phyloP scores from a whole-genome alignment of 371 early-diverging fungal genomes.

The Rozella allomycis region DNA sequence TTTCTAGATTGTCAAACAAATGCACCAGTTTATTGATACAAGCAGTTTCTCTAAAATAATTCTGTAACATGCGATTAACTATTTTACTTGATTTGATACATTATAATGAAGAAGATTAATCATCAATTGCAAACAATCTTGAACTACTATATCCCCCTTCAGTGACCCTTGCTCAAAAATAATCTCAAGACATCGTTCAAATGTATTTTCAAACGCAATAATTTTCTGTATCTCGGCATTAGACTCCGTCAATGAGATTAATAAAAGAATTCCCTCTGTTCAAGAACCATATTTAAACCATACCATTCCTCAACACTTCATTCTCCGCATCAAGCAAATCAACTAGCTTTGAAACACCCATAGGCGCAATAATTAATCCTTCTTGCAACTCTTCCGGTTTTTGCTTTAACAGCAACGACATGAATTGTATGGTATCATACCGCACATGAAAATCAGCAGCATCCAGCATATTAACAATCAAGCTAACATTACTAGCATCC shows the following conservation, averaged over 20 bases:
- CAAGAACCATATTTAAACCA: not conserved
- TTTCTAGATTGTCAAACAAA: too few relatives aligned
- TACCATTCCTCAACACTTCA: constrained; percentile 85
- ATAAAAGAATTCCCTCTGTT: constrained; percentile 61
- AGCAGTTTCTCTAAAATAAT: constrained; percentile 1
- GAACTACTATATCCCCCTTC: constrained; percentile 80
- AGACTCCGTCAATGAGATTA: constrained; percentile 62
- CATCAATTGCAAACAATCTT: constrained; percentile 78
- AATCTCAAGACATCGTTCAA: constrained; percentile 63
- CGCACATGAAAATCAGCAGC: constrained; percentile 81
- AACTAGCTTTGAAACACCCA: constrained; percentile 65
- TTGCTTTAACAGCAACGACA: constrained; percentile 45
- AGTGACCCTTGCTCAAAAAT: constrained; percentile 77
- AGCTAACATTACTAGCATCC: constrained; percentile 48
- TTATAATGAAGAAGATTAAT: constrained; percentile 77
- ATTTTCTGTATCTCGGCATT: constrained; percentile 93
- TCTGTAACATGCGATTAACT: not conserved
- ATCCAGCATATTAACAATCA: constrained; percentile 59
- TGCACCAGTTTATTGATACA: not conserved
- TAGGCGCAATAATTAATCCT: constrained; percentile 60
- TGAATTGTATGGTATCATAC: constrained; percentile 59
- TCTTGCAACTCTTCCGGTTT: constrained; percentile 48
- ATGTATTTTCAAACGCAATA: constrained; percentile 87
- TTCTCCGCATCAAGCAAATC: constrained; percentile 73
- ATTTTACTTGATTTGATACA: constrained; percentile 68